Evolutionary conservation across 1,284 basidiomycete species (phyloP), one percentile per base, ranked within the genome.

Genomic region (Malassezia sympodialis): DNA sequence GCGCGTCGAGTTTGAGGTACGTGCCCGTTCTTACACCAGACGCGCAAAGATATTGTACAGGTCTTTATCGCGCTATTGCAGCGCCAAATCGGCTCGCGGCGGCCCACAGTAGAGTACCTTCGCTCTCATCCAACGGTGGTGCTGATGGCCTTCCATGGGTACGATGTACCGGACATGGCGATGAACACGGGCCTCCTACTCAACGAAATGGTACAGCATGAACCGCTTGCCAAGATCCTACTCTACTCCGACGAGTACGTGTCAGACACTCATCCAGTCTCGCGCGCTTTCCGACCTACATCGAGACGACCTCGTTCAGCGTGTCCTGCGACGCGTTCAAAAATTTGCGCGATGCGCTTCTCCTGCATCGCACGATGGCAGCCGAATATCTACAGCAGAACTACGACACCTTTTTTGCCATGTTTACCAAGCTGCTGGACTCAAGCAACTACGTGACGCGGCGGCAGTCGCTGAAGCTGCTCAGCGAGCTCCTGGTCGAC

Each of bases 401-500:
- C 75, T 99, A 96, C 72, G 93, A 96, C 66, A 73, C 90, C 85
- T 98, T 98, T 81, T 98, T 99, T 79, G 81, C 82, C 37, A 90
- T 90, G 61, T 96, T 93, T 79, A 88, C 88, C 24, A 85, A 84
- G 15, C 84, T 99, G 58, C 86, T 98, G 63, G 80, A 88, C 44
- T 96, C 90, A 19, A 82, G 80, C 67, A 98, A 98, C 79, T 98
- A 98, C 74, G 94, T 99, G 56, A 98, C 94, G n/a, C 96, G 96
- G 77, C 87, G 94, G 2, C 93, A 99, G 76, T 96, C 91, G 0
- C 83, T 99, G 70, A 99, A 99, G 77, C 82, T 98, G 1, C 83
- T 99, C 1, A 93, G 94, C 65, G 94, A 98, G 77, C 96, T 98
- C 76, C 79, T 98, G 1, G 84, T 99, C 44, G 94, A 98, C 77